Percentiles rank a stretch among this genome's conserved stretches.
These are phyloP conservation scores for Sordaria brevicollis DNA, from an alignment of 495 filamentous ascomycete species.

Conservation along the genomic window DNA sequence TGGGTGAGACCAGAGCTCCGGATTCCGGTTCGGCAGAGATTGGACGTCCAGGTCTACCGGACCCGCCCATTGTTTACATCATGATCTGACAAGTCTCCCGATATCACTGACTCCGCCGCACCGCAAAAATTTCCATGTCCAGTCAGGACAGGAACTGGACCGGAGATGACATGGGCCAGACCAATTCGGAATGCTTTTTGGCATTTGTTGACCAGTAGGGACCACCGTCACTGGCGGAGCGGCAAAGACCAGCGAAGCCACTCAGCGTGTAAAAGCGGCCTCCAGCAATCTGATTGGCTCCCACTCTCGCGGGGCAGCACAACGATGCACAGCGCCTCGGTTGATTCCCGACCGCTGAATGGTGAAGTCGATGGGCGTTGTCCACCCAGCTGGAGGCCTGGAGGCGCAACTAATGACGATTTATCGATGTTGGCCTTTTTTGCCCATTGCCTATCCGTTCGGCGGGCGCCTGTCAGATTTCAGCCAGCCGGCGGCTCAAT, in stretches of 20 bases:
- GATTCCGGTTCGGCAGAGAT: not conserved
- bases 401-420: not conserved
- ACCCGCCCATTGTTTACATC: not conserved
- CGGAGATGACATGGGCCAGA: not conserved
- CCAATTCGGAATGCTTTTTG: not conserved
- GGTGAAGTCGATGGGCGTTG: not conserved
- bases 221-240: not conserved
- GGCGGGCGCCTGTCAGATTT: not conserved
- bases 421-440: not conserved
- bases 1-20: not conserved
- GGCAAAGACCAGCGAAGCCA: constrained; percentile 5
- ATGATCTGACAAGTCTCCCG: not conserved
- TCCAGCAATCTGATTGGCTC: constrained; percentile 9
- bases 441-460: not conserved
- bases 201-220: not conserved
- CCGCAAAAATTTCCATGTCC: not conserved
- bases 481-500: not conserved
- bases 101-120: not conserved
- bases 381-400: not conserved
- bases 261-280: constrained; percentile 5
- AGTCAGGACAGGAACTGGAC: not conserved
- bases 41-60: not conserved
- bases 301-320: constrained; percentile 8
- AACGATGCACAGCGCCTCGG: not conserved
- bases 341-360: not conserved